These are phyloP conservation scores for Biscogniauxia mediterranea DNA, from an alignment of 2,329 filamentous ascomycete genomes.

Conservation along the genomic window DNA sequence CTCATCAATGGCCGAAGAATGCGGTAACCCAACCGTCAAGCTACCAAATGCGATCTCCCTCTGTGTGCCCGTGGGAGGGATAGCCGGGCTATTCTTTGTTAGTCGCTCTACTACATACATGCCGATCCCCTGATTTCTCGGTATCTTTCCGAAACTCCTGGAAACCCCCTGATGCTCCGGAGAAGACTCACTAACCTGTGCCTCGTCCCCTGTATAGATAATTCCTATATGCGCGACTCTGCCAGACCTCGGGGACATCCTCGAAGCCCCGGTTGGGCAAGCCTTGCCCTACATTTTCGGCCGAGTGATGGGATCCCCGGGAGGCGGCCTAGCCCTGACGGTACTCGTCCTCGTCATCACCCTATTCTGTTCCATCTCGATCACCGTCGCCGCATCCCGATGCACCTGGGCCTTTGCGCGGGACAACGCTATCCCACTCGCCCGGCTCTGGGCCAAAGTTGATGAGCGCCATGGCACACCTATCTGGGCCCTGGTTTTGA, in stretches of 20 bases:
- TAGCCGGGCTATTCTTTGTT: slow-evolving; percentile 53
- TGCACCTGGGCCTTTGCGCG: slow-evolving; percentile 66
- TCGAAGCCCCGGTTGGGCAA: slow-evolving; percentile 51
- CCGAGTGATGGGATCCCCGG: slow-evolving; percentile 48
- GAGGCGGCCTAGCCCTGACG: slow-evolving; percentile 49
- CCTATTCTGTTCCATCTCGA: slow-evolving; percentile 60
- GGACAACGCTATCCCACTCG: slow-evolving; percentile 55
- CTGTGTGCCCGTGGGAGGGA: slow-evolving; percentile 51
- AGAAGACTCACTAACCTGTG: background rate
- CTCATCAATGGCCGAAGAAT: slow-evolving; percentile 61
- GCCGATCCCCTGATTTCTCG: background rate
- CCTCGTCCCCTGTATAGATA: slow-evolving; percentile 29
- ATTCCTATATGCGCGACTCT: slow-evolving; percentile 50
- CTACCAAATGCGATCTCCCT: slow-evolving; percentile 52
- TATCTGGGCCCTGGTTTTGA: slow-evolving; percentile 55
- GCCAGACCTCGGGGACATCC: slow-evolving; percentile 39
- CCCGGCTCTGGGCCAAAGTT: slow-evolving; percentile 48
- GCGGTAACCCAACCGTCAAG: slow-evolving; percentile 48
- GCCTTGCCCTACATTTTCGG: slow-evolving; percentile 54
- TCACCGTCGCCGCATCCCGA: slow-evolving; percentile 65
- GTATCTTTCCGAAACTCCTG: background rate
- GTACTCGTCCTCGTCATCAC: slow-evolving; percentile 55
- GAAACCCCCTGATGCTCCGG: background rate
- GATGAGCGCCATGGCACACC: slow-evolving; percentile 52
- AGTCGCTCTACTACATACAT: slow-evolving; percentile 13